A percentile compares a stretch with the other conserved stretches of the same genome.
phyloP scores from a whole-genome alignment of 176 grass and related monocot genomes.

The Oryza brachyantha region DNA sequence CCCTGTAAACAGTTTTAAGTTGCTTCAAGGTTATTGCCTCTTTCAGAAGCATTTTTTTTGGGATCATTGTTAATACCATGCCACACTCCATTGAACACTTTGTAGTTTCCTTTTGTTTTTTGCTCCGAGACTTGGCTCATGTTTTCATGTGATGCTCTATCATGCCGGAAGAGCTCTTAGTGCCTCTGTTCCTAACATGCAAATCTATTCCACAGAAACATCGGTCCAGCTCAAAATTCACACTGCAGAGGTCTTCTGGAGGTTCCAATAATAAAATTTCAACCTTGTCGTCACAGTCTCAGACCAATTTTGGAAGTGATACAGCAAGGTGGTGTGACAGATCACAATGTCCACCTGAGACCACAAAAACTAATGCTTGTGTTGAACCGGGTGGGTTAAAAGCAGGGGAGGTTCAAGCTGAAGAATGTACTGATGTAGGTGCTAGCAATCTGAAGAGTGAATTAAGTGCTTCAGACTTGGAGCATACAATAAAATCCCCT shows the following conservation, averaged over 20 bases:
- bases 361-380: slow-evolving; percentile 5
- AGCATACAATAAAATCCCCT: background rate
- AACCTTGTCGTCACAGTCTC: slow-evolving; percentile 26
- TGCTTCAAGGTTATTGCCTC: slow-evolving; percentile 17
- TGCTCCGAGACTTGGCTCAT: background rate
- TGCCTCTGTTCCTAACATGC: slow-evolving; percentile 16
- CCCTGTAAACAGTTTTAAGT: background rate
- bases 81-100: background rate
- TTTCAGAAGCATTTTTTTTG: slow-evolving; percentile 4
- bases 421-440: slow-evolving; percentile 30
- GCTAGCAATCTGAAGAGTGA: slow-evolving; percentile 23
- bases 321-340: slow-evolving; percentile 36
- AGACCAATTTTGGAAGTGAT: slow-evolving; percentile 32
- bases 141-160: background rate
- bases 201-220: slow-evolving; percentile 47
- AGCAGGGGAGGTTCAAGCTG: slow-evolving; percentile 17
- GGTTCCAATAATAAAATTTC: slow-evolving; percentile 42
- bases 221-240: slow-evolving; percentile 62
- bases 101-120: background rate
- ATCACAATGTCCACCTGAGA: slow-evolving; percentile 31
- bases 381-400: slow-evolving; percentile 6
- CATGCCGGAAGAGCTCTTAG: no score
- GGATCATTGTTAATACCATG: background rate
- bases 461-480: slow-evolving; percentile 20
- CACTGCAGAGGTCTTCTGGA: slow-evolving; percentile 55